A percentile compares a stretch with the other conserved stretches of the same genome.
Evolutionary conservation across 176 grass and related monocot species (phyloP).

Genomic region (Themeda triandra): DNA sequence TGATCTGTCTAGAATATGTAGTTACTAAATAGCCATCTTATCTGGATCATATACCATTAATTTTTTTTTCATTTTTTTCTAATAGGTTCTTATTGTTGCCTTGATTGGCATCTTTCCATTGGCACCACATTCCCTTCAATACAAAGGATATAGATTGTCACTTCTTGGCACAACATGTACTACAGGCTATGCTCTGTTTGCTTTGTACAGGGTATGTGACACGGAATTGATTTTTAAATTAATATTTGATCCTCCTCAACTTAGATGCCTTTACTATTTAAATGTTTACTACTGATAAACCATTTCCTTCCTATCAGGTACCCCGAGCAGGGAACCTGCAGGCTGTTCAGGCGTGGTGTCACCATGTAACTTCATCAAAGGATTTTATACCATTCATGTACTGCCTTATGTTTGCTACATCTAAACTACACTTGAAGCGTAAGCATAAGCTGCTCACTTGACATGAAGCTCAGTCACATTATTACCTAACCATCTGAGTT

Average conservation of each 20-base stretch:
- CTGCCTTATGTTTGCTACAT: slow-evolving; percentile 81
- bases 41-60: slow-evolving; percentile 14
- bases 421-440: slow-evolving; percentile 90
- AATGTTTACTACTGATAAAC: slow-evolving; percentile 3
- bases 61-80: slow-evolving; percentile 22
- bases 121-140: slow-evolving; percentile 54
- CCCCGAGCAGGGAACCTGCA: slow-evolving; percentile 70
- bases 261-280: slow-evolving; percentile 9
- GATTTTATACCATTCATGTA: slow-evolving; percentile 94
- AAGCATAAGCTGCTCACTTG: slow-evolving; percentile 46
- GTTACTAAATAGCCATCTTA: neutral
- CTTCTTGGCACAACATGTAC: slow-evolving; percentile 87
- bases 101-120: slow-evolving; percentile 85
- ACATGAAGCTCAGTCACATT: slow-evolving; percentile 3
- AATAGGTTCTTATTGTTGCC: slow-evolving; percentile 73
- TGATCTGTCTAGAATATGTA: neutral
- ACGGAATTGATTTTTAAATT: slow-evolving; percentile 14
- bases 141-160: slow-evolving; percentile 79
- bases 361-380: slow-evolving; percentile 71
- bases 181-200: slow-evolving; percentile 70
- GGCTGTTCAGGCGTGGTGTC: slow-evolving; percentile 62
- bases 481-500: slow-evolving; percentile 9
- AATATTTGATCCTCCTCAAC: neutral
- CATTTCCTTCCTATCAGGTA: slow-evolving; percentile 49
- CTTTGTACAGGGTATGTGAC: slow-evolving; percentile 61